Base-by-base conservation (phyloP, 2,329 filamentous ascomycete genomes). In the Cercospora sp. region DNA sequence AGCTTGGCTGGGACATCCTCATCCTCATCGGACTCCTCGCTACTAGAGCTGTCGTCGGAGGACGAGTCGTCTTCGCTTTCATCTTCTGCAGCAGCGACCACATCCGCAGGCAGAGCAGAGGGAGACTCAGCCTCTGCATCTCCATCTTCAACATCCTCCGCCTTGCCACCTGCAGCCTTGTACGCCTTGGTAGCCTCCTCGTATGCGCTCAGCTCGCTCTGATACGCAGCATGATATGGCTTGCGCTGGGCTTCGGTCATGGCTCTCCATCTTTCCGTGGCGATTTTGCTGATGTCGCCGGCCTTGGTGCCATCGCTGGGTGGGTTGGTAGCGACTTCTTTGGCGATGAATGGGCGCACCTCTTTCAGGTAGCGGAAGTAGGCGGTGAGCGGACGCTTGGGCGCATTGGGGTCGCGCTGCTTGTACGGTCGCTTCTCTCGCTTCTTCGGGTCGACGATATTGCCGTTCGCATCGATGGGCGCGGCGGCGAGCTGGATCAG, bases 311-410 rank as follows among this genome's bases (percentile, higher is more conserved):
- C 86, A n/a, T 87, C 78, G 23, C 91, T 91, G 10, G 60, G 64
- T 7, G 72, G 69, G 8, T 74, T 72, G 7, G 79, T 78, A 66
- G 91, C 91, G 10, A 97, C 86, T 58, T 80, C 77, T 4, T 78
- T 76, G 66, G 91, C 90, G 74, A 98, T 95, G 78, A 92, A 90
- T 62, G 89, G 87, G 60, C 95, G 91, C 72, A 93, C 93, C 72
- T 91, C 90, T 80, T 96, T 91, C 85, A 97, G 93, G 84, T 93
- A 98, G 69, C 97, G 84, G 84, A 98, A 97, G 84, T 96, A 97
- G 2, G 94, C 93, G 5, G 94, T 98, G 77, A 97, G 81, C 8
- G 94, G 94, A 61, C 94, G 89, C 87, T 97, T 98, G 68, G 94
- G 94, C 6, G 94, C 94, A 80, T 97, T 97, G 73, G 94, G 94